Evolutionary conservation across 2,329 filamentous ascomycete species (phyloP).

Genomic region (Thelonectria rubi): DNA sequence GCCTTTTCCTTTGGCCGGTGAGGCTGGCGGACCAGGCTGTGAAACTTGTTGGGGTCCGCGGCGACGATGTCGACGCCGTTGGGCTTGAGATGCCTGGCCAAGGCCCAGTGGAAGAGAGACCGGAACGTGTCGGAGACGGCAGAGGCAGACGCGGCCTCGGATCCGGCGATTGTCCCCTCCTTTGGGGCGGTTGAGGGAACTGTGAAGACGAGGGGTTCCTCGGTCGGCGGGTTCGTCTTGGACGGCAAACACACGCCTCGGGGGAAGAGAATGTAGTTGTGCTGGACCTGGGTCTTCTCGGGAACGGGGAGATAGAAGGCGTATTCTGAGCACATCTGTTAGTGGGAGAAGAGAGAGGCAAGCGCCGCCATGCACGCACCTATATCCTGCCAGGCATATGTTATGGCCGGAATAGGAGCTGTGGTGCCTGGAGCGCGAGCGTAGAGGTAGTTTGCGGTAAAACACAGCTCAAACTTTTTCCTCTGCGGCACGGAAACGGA

Average conservation of each 20-base stretch:
- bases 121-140: conserved; percentile 67
- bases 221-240: conserved; percentile 53
- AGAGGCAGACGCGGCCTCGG: conserved; percentile 58
- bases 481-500: conserved; percentile 73
- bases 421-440: conserved; percentile 62
- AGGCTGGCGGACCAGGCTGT: conserved; percentile 64
- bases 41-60: conserved; percentile 65
- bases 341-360: conserved; percentile 5
- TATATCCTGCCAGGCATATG: conserved; percentile 69
- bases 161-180: conserved; percentile 63
- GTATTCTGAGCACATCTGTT: conserved; percentile 56
- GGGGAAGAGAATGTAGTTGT: conserved; percentile 73
- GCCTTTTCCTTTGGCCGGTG: conserved; percentile 70
- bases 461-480: conserved; percentile 73
- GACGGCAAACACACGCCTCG: conserved; percentile 62
- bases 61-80: conserved; percentile 60
- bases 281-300: conserved; percentile 71
- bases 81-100: conserved; percentile 61
- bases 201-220: conserved; percentile 72
- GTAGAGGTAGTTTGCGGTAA: conserved; percentile 68
- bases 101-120: conserved; percentile 68
- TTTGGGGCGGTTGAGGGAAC: conserved; percentile 69
- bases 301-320: conserved; percentile 72
- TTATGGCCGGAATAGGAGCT: conserved; percentile 61
- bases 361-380: conserved; percentile 52